Percentiles rank a stretch among this genome's conserved stretches.
Conservation (phyloP, 305 asterid species). For the Coffea humblotiana region DNA sequence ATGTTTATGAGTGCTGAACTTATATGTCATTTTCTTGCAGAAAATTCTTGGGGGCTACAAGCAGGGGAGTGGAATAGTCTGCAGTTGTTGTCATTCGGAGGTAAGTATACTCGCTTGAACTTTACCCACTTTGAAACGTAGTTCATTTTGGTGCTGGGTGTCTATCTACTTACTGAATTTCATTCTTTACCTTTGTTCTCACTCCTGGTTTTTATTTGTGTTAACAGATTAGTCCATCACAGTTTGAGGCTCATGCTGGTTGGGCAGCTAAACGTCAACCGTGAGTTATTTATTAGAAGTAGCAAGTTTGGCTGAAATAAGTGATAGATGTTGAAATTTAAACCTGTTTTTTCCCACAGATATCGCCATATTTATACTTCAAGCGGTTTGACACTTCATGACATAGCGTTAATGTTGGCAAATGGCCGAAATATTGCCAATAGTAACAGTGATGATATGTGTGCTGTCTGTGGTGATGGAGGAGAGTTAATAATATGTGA, state of each 20-base stretch:
- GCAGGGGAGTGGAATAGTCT: constrained; percentile 89
- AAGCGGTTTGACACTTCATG: constrained; percentile 89
- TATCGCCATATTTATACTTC: constrained; percentile 93
- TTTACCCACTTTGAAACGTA: constrained; percentile 5
- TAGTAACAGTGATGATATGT: constrained; percentile 89
- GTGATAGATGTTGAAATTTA: constrained; percentile 15
- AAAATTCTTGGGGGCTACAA: constrained; percentile 92
- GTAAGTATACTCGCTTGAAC: constrained; percentile 31
- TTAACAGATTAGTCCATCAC: constrained; percentile 93
- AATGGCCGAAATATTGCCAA: constrained; percentile 73
- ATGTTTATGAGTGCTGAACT: background rate
- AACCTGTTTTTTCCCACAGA: constrained; percentile 39
- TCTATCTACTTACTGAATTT: background rate
- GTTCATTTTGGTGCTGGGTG: background rate
- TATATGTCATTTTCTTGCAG: constrained; percentile 41
- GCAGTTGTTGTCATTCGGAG: constrained; percentile 87
- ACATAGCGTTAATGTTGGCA: constrained; percentile 89
- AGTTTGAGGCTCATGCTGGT: constrained; percentile 98
- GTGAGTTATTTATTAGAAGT: constrained; percentile 46
- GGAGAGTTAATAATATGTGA: constrained; percentile 76
- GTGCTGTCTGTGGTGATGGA: constrained; percentile 86
- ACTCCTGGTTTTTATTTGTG: constrained; percentile 14
- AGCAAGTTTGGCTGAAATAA: constrained; percentile 3
- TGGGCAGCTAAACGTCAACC: constrained; percentile 98
- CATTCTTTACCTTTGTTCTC: constrained; percentile 19